Evolutionary conservation across 2,329 filamentous ascomycete species (phyloP).

Genomic region (Cladophialophora exuberans): DNA sequence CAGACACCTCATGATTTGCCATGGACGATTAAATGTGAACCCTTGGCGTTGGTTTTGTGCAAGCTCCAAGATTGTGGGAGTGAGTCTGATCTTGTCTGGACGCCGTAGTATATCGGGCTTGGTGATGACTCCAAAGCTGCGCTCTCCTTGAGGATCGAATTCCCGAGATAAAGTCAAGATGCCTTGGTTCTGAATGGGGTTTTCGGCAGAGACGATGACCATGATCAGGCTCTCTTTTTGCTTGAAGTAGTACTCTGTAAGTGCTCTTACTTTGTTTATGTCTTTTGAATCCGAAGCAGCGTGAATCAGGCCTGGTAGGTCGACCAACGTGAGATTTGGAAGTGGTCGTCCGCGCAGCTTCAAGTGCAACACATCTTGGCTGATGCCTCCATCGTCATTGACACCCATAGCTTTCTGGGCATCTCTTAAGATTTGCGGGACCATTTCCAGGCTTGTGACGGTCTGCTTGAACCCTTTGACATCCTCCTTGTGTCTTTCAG

Average conservation of each 20-base stretch:
- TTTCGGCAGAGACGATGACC: constrained; percentile 48
- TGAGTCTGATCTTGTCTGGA: constrained; percentile 31
- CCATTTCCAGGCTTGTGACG: constrained; percentile 32
- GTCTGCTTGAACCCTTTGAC: constrained; percentile 30
- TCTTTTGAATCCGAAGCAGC: constrained; percentile 54
- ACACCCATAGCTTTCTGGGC: constrained; percentile 34
- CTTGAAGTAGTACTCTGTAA: constrained; percentile 50
- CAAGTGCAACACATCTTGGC: constrained; percentile 41
- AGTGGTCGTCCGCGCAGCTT: constrained; percentile 38
- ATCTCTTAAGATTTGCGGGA: constrained; percentile 35
- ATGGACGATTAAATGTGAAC: constrained; percentile 39
- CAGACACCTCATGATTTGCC: constrained; percentile 45
- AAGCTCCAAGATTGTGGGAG: constrained; percentile 29
- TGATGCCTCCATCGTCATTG: constrained; percentile 29
- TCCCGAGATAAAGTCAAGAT: constrained; percentile 39
- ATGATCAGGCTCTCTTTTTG: constrained; percentile 51
- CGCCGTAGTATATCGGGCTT: constrained; percentile 46
- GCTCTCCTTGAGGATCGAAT: constrained; percentile 39
- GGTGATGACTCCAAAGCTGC: constrained; percentile 51
- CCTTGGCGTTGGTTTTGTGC: constrained; percentile 38
- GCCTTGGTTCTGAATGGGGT: constrained; percentile 45
- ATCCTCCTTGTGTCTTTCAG: constrained; percentile 28
- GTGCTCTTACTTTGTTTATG: constrained; percentile 48
- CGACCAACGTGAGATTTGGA: constrained; percentile 57
- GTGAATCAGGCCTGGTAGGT: constrained; percentile 60